Percentiles rank a stretch among this genome's conserved stretches.
phyloP scores from a whole-genome alignment of 768 basidiomycete species.

The Glaciozyma antarctica region DNA sequence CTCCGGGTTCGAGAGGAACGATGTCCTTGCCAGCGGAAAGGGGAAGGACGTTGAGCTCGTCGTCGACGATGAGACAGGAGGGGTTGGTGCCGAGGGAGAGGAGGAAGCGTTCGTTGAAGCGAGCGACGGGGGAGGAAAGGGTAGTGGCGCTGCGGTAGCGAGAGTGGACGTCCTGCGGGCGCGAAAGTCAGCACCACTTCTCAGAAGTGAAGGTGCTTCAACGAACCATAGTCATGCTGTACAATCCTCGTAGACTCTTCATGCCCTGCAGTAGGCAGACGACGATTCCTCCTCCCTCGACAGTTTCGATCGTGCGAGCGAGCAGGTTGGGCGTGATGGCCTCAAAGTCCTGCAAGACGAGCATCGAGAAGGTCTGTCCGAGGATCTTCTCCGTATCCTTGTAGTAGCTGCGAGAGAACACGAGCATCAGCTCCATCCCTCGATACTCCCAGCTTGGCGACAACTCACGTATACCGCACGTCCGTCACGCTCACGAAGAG shows the following conservation, averaged over 20 bases:
- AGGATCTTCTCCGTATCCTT: constrained; percentile 95
- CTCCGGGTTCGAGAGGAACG: constrained; percentile 46
- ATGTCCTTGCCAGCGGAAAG: constrained; percentile 94
- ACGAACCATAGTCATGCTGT: constrained; percentile 69
- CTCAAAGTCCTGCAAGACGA: constrained; percentile 93
- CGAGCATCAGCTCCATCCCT: background rate
- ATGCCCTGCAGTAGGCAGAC: constrained; percentile 88
- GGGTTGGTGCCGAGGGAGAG: constrained; percentile 86
- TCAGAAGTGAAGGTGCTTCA: background rate
- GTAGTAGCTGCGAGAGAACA: constrained; percentile 57
- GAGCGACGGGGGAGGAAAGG: constrained; percentile 58
- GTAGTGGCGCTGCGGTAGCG: constrained; percentile 65
- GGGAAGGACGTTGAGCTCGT: constrained; percentile 94
- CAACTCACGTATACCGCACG: constrained; percentile 81
- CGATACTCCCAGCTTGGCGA: background rate
- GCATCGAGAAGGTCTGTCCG: constrained; percentile 96
- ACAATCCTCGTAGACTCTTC: constrained; percentile 81
- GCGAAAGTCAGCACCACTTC: background rate
- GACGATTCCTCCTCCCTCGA: constrained; percentile 76
- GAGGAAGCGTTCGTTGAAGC: constrained; percentile 98
- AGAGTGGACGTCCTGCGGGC: constrained; percentile 75
- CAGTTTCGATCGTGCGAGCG: constrained; percentile 93
- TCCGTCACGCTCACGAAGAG: constrained; percentile 98
- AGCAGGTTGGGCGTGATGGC: constrained; percentile 95
- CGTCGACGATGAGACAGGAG: constrained; percentile 89